Base-by-base conservation (phyloP, 176 grass and related monocot species). In the Lolium perenne region DNA sequence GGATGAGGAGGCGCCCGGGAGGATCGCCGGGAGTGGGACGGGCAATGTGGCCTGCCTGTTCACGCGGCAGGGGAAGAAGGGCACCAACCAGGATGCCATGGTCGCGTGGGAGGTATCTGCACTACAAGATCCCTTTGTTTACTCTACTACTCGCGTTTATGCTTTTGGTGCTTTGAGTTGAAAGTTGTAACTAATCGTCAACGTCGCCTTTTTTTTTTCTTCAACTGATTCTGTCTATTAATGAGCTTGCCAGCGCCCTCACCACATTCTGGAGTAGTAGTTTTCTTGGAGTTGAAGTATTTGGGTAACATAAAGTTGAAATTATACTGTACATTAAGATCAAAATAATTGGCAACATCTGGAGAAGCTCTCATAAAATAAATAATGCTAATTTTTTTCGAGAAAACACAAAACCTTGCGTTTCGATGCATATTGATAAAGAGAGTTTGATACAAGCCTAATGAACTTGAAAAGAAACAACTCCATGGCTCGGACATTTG, bases 21-120 rank as follows among this genome's bases (percentile, higher is more conserved):
- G 89, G 78, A 86, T 90, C 53, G 54, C 84, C 8, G 75, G 79
- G 72, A 92, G 35, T 43, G 91, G 94, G 8, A 81, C 69, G 35
- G 92, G 89, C 56, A 78, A 83, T 75, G 82, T 80, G n/a, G 89
- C 85, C 2, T 92, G 84, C 69, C 71, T 96, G 48, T 91, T 90
- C 68, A 92, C 94, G 12, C 91, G 92, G 69, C 91, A 96, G 62
- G 94, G 94, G 35, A 91, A 66, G 82, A 96, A 96, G 63, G 94
- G 94, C 22, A 88, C 86, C 35, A 96, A 96, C 82, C 89, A 96
- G 60, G 94, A 96, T 6, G 91, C 94, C 79, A 96, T 96, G 94
- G 85, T 96, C 35, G 82, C 88, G 11, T 96, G 91, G 91, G 94
- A 96, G 91, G 94, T 96, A 86, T 64, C 38, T 74, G 38, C 23